Conservation (phyloP, 2,329 filamentous ascomycete genomes). For the Lasiodiplodia sp. region DNA sequence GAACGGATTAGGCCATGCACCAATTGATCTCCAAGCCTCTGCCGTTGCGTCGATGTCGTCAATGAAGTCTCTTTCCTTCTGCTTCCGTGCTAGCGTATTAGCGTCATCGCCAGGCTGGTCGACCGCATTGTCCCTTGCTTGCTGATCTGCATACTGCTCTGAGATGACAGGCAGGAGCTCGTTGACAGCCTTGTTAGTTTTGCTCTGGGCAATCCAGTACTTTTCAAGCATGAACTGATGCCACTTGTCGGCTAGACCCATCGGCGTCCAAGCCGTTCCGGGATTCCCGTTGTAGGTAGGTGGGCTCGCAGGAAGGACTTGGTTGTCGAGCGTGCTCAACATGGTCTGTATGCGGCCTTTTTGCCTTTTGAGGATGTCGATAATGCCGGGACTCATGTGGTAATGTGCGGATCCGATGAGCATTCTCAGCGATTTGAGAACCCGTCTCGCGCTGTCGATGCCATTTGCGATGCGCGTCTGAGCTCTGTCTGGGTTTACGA, state of each 20-base stretch:
- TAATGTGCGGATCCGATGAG: background rate
- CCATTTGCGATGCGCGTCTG: background rate
- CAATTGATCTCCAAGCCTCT: background rate
- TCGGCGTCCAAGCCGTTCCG: background rate
- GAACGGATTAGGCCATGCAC: background rate
- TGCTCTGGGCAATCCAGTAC: background rate
- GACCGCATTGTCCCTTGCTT: background rate
- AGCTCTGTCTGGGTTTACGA: background rate
- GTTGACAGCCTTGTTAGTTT: background rate
- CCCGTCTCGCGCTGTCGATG: background rate
- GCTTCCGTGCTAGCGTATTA: background rate
- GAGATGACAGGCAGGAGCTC: background rate
- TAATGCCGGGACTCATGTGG: background rate
- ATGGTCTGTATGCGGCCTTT: background rate
- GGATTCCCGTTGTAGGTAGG: background rate
- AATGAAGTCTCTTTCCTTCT: background rate
- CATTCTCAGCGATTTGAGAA: background rate
- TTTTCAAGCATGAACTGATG: background rate
- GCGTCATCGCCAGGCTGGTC: conserved; percentile 4
- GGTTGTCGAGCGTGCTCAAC: background rate
- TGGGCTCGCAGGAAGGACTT: background rate
- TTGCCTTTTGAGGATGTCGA: conserved; percentile 1
- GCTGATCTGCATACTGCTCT: background rate
- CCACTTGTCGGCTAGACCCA: background rate
- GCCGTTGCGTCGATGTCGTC: background rate